These are phyloP conservation scores for Stenogyne calaminthoides DNA, from an alignment of 305 asterid species.

Conservation along the genomic window DNA sequence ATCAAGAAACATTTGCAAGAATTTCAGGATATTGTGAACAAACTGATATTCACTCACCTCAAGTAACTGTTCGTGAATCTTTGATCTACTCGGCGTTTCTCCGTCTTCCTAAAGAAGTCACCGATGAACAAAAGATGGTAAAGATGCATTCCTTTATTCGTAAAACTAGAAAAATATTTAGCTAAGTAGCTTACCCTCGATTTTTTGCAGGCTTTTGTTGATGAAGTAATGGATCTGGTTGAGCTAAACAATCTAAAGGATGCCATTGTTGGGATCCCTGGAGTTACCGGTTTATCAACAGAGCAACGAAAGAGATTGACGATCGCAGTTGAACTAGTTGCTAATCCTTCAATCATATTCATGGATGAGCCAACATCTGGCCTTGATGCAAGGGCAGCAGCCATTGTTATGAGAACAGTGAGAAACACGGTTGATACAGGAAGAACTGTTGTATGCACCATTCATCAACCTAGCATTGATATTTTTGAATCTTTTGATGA, in stretches of 20 bases:
- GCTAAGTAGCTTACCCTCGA: not conserved
- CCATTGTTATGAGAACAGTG: slow-evolving; percentile 93
- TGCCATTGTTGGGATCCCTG: slow-evolving; percentile 87
- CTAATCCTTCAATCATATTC: slow-evolving; percentile 88
- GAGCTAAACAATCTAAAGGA: slow-evolving; percentile 74
- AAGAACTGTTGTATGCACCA: slow-evolving; percentile 91
- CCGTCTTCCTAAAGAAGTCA: slow-evolving; percentile 77
- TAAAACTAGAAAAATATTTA: not conserved
- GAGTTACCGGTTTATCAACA: slow-evolving; percentile 81
- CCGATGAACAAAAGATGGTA: slow-evolving; percentile 77
- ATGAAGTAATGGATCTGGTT: slow-evolving; percentile 86
- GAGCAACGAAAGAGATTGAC: slow-evolving; percentile 87
- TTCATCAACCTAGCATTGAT: slow-evolving; percentile 93
- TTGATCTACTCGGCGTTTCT: slow-evolving; percentile 84
- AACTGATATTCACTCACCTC: slow-evolving; percentile 91
- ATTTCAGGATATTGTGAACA: slow-evolving; percentile 92
- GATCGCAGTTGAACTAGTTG: slow-evolving; percentile 89
- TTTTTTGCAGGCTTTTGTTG: slow-evolving; percentile 61
- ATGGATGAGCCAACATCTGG: slow-evolving; percentile 97
- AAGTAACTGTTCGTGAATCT: slow-evolving; percentile 84
- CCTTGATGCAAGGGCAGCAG: slow-evolving; percentile 91
- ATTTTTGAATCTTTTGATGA: slow-evolving; percentile 91
- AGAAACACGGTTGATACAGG: slow-evolving; percentile 93
- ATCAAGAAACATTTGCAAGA: slow-evolving; percentile 89
- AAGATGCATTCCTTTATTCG: not conserved